Evolutionary conservation across 202 grass and related monocot genomes (phyloP), one percentile per base, ranked within the genome.

Genomic region (Setaria italica): DNA sequence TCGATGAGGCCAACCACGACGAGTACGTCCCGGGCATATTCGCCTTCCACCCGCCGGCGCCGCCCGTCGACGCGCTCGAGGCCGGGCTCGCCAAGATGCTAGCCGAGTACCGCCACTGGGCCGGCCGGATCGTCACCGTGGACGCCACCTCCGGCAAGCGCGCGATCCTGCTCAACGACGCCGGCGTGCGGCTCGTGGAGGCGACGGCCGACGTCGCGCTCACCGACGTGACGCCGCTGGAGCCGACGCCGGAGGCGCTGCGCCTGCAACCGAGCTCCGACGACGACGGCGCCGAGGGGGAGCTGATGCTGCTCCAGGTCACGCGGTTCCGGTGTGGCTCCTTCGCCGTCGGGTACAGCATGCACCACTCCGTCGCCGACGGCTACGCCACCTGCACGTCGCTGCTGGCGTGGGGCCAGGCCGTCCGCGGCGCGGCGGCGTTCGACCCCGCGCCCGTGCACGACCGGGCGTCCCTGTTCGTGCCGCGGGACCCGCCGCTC

Each of bases 301-400:
- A 86, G 84, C 48, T 86, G 50, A 10, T 79, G 12, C 74, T 59
- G 39, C 9, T 90, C 39, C 84, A 90, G 74, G 35, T 90, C 37
- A 90, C 80, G 0, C 47, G 84, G 67, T 86, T 90, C 37, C 1
- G 46, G 0, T 86, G 88, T 34, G 84, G 74, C 0, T 37, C 59
- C 3, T 50, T 83, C 8, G 57, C 35, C 4, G 49, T 83, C 0
- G 84, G 73, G 7, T 5, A 45, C 79, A 42, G 13, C 21, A 5
- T 7, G 25, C 54, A 54, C 20, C 88, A 86, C 19, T 1, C 3
- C 1, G 43, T 90, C 5, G 59, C 66, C 66, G 88, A 90, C 73
- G 79, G 79, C 2, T 59, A 21, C 19, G 79, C 57, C 58, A 30
- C 39, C 0, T 15, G 34, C 5, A 59, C 49, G 32, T 83, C 77